These are phyloP conservation scores for Xerocomus brunneocitrinus DNA, from an alignment of 768 basidiomycete species.

Conservation along the genomic window DNA sequence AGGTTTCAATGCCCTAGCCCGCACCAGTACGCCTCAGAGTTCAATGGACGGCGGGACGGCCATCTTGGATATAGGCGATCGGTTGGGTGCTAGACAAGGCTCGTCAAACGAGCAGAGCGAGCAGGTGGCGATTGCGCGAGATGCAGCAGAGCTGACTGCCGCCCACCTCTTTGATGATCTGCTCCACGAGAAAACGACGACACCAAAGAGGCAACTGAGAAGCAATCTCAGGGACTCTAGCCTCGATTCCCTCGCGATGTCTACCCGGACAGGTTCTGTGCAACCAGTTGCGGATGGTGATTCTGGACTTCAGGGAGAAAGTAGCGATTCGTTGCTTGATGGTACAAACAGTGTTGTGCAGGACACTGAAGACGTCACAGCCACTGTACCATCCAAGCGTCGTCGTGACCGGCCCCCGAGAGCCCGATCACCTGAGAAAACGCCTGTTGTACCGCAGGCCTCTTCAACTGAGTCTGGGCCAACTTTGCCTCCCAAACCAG, in stretches of 20 bases:
- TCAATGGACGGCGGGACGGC: conserved; percentile 24
- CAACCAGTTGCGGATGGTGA: conserved; percentile 13
- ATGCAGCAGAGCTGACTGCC: conserved; percentile 17
- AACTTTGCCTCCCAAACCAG: conserved; percentile 14
- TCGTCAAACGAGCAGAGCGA: conserved; percentile 16
- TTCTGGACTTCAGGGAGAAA: conserved; percentile 6
- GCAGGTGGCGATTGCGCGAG: conserved; percentile 1
- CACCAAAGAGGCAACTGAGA: conserved; percentile 20
- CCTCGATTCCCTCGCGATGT: conserved; percentile 14
- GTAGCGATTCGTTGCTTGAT: conserved; percentile 7
- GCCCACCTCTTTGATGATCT: conserved; percentile 32
- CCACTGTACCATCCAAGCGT: conserved; percentile 26
- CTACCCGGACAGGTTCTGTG: conserved; percentile 19
- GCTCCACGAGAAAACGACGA: conserved; percentile 12
- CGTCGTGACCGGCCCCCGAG: conserved; percentile 32
- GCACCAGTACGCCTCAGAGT: conserved; percentile 11
- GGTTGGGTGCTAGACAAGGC: conserved; percentile 9
- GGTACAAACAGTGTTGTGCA: background rate
- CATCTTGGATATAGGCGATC: conserved; percentile 12
- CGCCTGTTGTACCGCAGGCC: background rate
- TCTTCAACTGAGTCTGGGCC: conserved; percentile 6
- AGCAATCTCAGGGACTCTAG: conserved; percentile 11
- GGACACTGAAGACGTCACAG: conserved; percentile 2
- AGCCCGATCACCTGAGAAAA: conserved; percentile 13
- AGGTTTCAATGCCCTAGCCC: conserved; percentile 10